Evolutionary conservation across 768 basidiomycete species (phyloP), one percentile per base, ranked within the genome.

Genomic region (Phanerochaete sordida): DNA sequence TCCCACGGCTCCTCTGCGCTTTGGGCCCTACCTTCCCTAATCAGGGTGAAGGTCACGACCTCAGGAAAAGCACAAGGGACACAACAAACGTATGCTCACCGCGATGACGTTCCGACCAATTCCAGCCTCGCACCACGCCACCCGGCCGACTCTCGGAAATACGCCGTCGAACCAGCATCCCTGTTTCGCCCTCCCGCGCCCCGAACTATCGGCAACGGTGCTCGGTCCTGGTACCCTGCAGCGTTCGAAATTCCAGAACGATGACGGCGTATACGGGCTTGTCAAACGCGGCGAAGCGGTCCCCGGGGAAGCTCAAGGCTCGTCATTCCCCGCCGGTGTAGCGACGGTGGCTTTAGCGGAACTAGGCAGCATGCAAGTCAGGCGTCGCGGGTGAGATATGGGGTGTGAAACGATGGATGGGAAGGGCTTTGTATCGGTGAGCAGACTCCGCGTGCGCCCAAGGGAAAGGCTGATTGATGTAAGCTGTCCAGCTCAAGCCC

Each of bases 171-270:
- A 19, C 47, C 4, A 11, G 26, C 23, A 39, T 26, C 27, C 26
- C 13, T 24, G 27, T 61, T 35, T 16, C 60, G 59, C 28, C 46
- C 53, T 33, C 66, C 64, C 49, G 33, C 27, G 21, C 21, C 15
- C 28, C 28, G 26, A 5, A 5, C 48, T 27, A 13, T 49, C 12
- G n/a, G n/a, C n/a, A n/a, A n/a, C n/a, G n/a, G n/a, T n/a, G n/a
- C n/a, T n/a, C n/a, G n/a, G n/a, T n/a, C n/a, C n/a, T n/a, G n/a
- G n/a, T n/a, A n/a, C n/a, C n/a, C n/a, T n/a, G n/a, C n/a, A n/a
- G n/a, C n/a, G n/a, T n/a, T n/a, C n/a, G n/a, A n/a, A n/a, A n/a
- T n/a, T n/a, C n/a, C n/a, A n/a, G n/a, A n/a, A n/a, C n/a, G n/a
- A n/a, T n/a, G n/a, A n/a, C n/a, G n/a, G n/a, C n/a, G n/a, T n/a